Conservation (phyloP, 345 rosid genomes). For the Populus deltoides region DNA sequence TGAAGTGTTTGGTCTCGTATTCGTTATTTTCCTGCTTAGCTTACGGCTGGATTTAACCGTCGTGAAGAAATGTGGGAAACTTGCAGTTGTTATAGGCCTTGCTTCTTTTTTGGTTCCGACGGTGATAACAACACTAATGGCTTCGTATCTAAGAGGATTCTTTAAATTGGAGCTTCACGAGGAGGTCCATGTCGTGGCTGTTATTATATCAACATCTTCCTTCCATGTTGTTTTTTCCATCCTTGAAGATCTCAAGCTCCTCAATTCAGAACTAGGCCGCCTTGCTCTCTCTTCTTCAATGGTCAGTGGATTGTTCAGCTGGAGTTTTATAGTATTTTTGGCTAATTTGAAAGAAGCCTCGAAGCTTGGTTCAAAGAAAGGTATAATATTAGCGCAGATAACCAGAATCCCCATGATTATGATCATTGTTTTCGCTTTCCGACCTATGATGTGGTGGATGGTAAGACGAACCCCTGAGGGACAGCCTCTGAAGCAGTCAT, state of each 20-base stretch:
- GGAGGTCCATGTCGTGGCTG: background rate
- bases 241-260: slow-evolving; percentile 39
- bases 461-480: slow-evolving; percentile 39
- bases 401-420: background rate
- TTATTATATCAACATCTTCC: slow-evolving; percentile 22
- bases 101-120: slow-evolving; percentile 31
- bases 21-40: slow-evolving; percentile 33
- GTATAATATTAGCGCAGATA: background rate
- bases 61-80: slow-evolving; percentile 33
- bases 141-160: slow-evolving; percentile 15
- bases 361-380: background rate
- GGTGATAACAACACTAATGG: background rate
- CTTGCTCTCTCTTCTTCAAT: slow-evolving; percentile 47
- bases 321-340: slow-evolving; percentile 7
- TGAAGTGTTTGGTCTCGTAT: slow-evolving; percentile 33
- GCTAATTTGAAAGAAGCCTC: background rate
- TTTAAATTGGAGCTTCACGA: background rate
- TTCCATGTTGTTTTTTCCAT: slow-evolving; percentile 37
- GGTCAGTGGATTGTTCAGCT: slow-evolving; percentile 29
- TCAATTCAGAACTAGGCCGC: slow-evolving; percentile 48
- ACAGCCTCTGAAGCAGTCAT: slow-evolving; percentile 27
- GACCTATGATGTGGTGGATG: slow-evolving; percentile 47
- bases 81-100: slow-evolving; percentile 35
- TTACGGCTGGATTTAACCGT: slow-evolving; percentile 34
- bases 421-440: background rate